Conservation (phyloP, 2,329 filamentous ascomycete genomes). For the Claviceps sp. region DNA sequence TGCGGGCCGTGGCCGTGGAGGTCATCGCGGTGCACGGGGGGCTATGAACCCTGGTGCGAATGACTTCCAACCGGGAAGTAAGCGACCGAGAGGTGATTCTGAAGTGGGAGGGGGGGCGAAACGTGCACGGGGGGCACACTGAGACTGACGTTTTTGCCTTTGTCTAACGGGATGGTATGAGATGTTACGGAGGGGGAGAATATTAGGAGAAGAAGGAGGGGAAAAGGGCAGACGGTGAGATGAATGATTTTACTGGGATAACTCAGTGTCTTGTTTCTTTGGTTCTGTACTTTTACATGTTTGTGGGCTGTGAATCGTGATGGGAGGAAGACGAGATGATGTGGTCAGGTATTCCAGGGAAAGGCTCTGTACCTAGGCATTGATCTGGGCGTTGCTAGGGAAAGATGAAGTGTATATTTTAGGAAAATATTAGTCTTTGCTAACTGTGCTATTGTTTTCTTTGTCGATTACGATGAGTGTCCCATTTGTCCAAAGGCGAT, state of each 20-base stretch:
- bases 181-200: neutral
- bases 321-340: too few species aligned
- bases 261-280: neutral
- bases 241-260: too few species aligned
- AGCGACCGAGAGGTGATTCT: slow-evolving; percentile 42
- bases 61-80: slow-evolving; percentile 45
- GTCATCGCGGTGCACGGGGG: slow-evolving; percentile 25
- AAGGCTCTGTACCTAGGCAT: too few species aligned
- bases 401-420: too few species aligned
- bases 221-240: neutral
- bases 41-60: slow-evolving; percentile 36
- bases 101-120: slow-evolving; percentile 29
- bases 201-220: neutral
- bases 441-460: too few species aligned
- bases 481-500: too few species aligned
- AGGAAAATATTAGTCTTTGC: too few species aligned
- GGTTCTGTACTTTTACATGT: neutral
- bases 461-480: too few species aligned
- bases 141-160: slow-evolving; percentile 4
- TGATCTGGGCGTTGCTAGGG: too few species aligned
- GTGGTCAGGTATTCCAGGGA: too few species aligned
- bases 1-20: slow-evolving; percentile 28
- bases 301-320: too few species aligned
- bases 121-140: slow-evolving; percentile 27
- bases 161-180: neutral